Base-by-base conservation (phyloP, 2,329 filamentous ascomycete species). In the Hypoxylon sp. region DNA sequence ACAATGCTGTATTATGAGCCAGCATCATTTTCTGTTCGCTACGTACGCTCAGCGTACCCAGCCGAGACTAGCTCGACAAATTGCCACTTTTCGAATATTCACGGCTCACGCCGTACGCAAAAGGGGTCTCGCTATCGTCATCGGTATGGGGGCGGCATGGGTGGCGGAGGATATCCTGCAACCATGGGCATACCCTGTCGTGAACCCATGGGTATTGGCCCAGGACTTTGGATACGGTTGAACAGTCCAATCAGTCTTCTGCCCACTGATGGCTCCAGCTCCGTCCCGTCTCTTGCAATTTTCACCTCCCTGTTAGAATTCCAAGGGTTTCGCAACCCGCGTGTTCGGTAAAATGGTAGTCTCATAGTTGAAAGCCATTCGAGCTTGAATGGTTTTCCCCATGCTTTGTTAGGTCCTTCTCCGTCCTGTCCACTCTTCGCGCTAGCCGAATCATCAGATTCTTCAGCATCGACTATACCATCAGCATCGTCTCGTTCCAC, bases 271-370 rank as follows among this genome's bases (percentile, higher is more conserved):
- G 94, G 92, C 79, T 98, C 95, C 58, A 98, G 83, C 79, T 98
- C 95, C 0, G 95, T 98, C 1, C 95, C 95, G 75, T 98, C 95
- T 74, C 95, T 87, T 23, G 95, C 95, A 76, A 98, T 97, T 80
- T 98, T 98, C 68, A 98, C 93, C 77, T 98, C 95, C 57, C 95
- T 85, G 75, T 98, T 97, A 3, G 93, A 92, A 78, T 98, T 98
- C 93, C 94, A 97, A 0, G 93, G 92, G 77, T 98, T 98, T 34
- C 94, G 88, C 60, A 98, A 81, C 0, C 95, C 94, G 69, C 94
- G 85, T 0, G 94, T 97, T 46, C 92, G 89, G 78, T 96, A 97
- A 77, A 98, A 98, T 0, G 95, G 94, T 4, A 98, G 85, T 36
- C 90, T 87, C 60, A 87, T 89, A 4, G 92, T 97, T 11, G 93